These are phyloP conservation scores for Pythium guiyangense DNA, from an alignment of 352 stramenopile genomes.

Conservation along the genomic window DNA sequence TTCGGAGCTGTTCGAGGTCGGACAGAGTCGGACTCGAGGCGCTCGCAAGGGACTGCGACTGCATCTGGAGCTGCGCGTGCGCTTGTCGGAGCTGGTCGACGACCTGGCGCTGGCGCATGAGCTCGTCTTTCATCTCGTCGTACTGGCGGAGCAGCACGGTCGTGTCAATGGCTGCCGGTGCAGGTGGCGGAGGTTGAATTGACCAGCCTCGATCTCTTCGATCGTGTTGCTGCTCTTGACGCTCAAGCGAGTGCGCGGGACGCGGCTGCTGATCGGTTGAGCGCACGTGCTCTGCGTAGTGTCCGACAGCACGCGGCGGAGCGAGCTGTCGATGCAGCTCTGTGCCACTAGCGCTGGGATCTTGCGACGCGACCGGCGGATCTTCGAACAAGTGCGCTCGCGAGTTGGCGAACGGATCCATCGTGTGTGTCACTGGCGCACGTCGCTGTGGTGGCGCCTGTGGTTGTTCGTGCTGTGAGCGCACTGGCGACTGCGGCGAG, in stretches of 20 bases:
- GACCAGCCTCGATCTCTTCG: background rate
- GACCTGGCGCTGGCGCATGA: constrained; percentile 40
- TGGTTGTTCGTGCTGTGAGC: constrained; percentile 7
- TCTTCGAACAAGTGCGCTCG: constrained; percentile 52
- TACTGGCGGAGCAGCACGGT: constrained; percentile 38
- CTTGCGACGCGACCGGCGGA: constrained; percentile 3
- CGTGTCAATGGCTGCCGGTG: constrained; percentile 11
- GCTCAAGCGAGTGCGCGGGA: background rate
- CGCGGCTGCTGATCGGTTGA: background rate
- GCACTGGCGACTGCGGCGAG: background rate
- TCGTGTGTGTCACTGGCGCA: constrained; percentile 5
- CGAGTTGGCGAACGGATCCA: constrained; percentile 50
- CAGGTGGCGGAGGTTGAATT: background rate
- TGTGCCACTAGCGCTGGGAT: background rate
- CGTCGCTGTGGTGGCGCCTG: constrained; percentile 1
- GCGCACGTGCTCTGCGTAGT: background rate
- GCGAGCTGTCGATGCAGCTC: background rate
- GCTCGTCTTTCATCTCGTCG: constrained; percentile 46
- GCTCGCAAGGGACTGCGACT: constrained; percentile 7
- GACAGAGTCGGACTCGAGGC: constrained; percentile 25
- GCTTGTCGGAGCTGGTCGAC: constrained; percentile 46
- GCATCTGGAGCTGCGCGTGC: constrained; percentile 39
- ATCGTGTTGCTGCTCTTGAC: background rate
- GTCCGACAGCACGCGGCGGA: background rate
- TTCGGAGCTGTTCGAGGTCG: constrained; percentile 54